These are phyloP conservation scores for Amphicarpaea edgeworthii DNA, from an alignment of 306 rosid genomes.

Conservation along the genomic window DNA sequence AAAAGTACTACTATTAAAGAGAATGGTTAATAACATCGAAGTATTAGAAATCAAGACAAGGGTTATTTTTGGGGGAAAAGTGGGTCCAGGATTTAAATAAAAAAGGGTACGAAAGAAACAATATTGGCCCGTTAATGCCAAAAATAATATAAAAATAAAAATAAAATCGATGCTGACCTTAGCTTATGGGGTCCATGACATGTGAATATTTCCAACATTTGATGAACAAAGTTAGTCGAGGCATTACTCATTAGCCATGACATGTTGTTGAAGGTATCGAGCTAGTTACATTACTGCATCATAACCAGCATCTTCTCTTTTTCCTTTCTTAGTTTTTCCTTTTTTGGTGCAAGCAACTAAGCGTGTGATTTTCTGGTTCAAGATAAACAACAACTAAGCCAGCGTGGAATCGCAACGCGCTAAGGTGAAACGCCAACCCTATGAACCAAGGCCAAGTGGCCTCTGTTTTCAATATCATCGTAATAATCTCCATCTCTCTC, in stretches of 20 bases:
- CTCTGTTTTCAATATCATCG: neutral
- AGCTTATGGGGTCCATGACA: neutral
- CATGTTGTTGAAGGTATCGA: neutral
- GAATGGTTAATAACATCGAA: too few species aligned
- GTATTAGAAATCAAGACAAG: neutral
- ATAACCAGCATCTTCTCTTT: conserved; percentile 26
- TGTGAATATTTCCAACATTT: neutral
- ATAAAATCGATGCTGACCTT: neutral
- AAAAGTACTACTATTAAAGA: too few species aligned
- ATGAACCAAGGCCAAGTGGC: neutral
- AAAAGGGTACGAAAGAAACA: neutral
- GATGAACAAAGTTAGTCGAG: neutral
- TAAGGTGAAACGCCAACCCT: neutral
- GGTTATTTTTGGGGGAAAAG: neutral
- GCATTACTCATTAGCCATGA: neutral
- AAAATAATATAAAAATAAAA: neutral
- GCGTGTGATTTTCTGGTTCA: conserved; percentile 36
- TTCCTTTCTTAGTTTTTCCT: neutral
- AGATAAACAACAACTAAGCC: neutral
- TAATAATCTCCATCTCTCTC: neutral
- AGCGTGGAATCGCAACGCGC: neutral
- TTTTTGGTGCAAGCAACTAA: neutral
- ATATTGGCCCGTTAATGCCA: neutral
- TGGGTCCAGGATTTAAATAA: conserved; percentile 11
- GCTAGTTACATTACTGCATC: too few species aligned